Evolutionary conservation across 345 rosid species (phyloP).

Genomic region (Bruguiera sexangula): DNA sequence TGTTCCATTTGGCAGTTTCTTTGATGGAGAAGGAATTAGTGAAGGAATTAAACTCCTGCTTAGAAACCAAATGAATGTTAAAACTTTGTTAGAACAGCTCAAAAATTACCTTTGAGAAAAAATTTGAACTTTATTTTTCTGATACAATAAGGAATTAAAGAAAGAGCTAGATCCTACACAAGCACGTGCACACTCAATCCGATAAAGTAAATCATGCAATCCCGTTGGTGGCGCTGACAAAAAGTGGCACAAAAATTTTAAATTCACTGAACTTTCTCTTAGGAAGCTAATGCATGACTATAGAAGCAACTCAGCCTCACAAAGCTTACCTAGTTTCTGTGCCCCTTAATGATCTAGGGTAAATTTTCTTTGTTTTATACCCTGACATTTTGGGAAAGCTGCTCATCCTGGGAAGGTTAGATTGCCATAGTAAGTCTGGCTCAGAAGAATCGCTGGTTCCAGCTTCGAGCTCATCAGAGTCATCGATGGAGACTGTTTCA

Average conservation of each 20-base stretch:
- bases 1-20: slow-evolving; percentile 42
- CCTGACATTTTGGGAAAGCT: slow-evolving; percentile 37
- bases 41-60: slow-evolving; percentile 72
- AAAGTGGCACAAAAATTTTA: no score
- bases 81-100: not conserved
- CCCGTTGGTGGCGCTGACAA: no score
- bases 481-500: slow-evolving; percentile 30
- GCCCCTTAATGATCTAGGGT: slow-evolving; percentile 9
- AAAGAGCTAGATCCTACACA: no score
- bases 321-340: slow-evolving; percentile 39
- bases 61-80: not conserved
- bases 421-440: slow-evolving; percentile 56
- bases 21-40: slow-evolving; percentile 54
- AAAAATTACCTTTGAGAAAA: no score
- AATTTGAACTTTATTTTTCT: no score
- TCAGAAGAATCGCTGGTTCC: slow-evolving; percentile 54
- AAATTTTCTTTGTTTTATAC: slow-evolving; percentile 31
- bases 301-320: not conserved
- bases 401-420: slow-evolving; percentile 41
- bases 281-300: no score
- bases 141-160: no score
- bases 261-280: no score
- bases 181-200: no score
- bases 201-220: no score
- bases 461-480: slow-evolving; percentile 29